Evolutionary conservation across 2,329 filamentous ascomycete genomes (phyloP).

Genomic region (Stachybotrys chartarum): DNA sequence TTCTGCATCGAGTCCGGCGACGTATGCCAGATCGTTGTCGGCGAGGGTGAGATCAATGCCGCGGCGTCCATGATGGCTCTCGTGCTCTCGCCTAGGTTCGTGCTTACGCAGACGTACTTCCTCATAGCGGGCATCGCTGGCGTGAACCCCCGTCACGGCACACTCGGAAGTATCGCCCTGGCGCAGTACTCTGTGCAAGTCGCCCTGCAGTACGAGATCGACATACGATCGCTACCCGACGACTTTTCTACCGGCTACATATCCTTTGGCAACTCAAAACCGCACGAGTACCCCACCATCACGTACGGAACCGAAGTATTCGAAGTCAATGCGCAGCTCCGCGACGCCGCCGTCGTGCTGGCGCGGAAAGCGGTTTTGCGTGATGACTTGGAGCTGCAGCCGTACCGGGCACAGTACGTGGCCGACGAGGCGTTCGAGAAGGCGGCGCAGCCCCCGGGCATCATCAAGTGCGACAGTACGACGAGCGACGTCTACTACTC

Average conservation of each 20-base stretch:
- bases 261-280: slow-evolving; percentile 49
- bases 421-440: slow-evolving; percentile 30
- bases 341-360: slow-evolving; percentile 42
- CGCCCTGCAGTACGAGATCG: slow-evolving; percentile 69
- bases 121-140: slow-evolving; percentile 66
- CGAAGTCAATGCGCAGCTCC: slow-evolving; percentile 54
- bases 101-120: slow-evolving; percentile 63
- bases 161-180: slow-evolving; percentile 60
- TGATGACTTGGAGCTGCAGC: slow-evolving; percentile 39
- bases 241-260: slow-evolving; percentile 65
- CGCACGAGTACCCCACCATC: slow-evolving; percentile 48
- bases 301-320: slow-evolving; percentile 66
- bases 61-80: slow-evolving; percentile 59
- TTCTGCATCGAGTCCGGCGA: slow-evolving; percentile 54
- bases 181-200: slow-evolving; percentile 66
- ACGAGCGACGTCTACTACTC: slow-evolving; percentile 69
- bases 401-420: slow-evolving; percentile 49
- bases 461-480: slow-evolving; percentile 59
- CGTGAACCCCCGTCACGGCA: slow-evolving; percentile 61
- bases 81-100: slow-evolving; percentile 52
- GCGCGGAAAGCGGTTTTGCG: slow-evolving; percentile 44
- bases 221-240: slow-evolving; percentile 57
- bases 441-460: slow-evolving; percentile 40
- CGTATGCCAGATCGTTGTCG: slow-evolving; percentile 63
- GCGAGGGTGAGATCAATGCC: slow-evolving; percentile 69